A percentile compares a stretch with the other conserved stretches of the same genome.
Conservation (phyloP, 192 early-diverging fungal genomes). For the Kappamyces sp. region DNA sequence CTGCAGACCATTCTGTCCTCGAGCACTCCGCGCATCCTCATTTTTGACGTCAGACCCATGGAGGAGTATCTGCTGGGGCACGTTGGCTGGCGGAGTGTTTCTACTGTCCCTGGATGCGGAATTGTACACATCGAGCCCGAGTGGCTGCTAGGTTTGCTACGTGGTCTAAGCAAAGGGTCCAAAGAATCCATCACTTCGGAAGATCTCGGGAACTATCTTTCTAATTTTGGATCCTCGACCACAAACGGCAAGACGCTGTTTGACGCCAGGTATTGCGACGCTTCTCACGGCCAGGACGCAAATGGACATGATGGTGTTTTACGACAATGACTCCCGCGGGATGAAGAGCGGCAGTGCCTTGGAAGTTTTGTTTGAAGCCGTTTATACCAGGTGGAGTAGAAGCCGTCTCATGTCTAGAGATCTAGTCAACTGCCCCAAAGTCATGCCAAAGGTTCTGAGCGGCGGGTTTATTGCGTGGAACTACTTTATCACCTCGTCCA, state of each 20-base stretch:
- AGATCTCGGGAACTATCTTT: slow-evolving; percentile 21
- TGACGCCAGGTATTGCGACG: slow-evolving; percentile 16
- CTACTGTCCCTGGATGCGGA: slow-evolving; percentile 16
- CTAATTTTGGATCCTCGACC: slow-evolving; percentile 34
- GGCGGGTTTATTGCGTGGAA: slow-evolving; percentile 83
- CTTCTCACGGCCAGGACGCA: slow-evolving; percentile 59
- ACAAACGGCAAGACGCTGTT: neutral
- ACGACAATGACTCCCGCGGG: neutral
- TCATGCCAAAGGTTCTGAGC: slow-evolving; percentile 60
- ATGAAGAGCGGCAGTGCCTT: slow-evolving; percentile 4
- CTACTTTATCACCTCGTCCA: slow-evolving; percentile 34
- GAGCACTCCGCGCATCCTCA: slow-evolving; percentile 23
- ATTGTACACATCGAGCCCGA: slow-evolving; percentile 74
- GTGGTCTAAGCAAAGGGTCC: slow-evolving; percentile 5
- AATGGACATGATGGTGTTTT: slow-evolving; percentile 45
- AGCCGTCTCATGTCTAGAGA: slow-evolving; percentile 47
- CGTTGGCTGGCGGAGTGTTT: slow-evolving; percentile 48
- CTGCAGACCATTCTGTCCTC: no score
- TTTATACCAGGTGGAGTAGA: slow-evolving; percentile 51
- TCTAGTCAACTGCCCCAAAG: no score
- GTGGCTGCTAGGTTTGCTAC: slow-evolving; percentile 19
- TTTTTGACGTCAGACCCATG: slow-evolving; percentile 73
- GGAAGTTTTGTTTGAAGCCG: slow-evolving; percentile 43
- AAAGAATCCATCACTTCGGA: neutral
- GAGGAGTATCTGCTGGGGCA: slow-evolving; percentile 63